Evolutionary conservation across 768 basidiomycete species (phyloP), one percentile per base, ranked within the genome.

Genomic region (Leccinum barrowsii): DNA sequence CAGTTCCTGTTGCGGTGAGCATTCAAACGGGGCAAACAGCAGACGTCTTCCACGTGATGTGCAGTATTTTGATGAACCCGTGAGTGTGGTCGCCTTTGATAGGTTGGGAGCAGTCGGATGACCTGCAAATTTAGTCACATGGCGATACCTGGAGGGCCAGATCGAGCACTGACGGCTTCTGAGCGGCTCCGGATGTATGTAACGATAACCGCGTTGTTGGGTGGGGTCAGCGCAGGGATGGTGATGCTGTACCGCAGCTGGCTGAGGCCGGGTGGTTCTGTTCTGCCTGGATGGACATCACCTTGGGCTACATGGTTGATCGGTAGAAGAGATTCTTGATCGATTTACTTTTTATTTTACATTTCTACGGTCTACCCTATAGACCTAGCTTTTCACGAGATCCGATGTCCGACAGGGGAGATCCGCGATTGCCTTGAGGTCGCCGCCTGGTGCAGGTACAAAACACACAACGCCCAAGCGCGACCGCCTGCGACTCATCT

Each of bases 1-100:
- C 90, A 62, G 93, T 96, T 5, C 96, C 96, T 26, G 93, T 98
- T 48, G 87, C 96, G 2, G 93, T 98, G 28, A 95, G 92, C 72
- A 87, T 95, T 47, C 89, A 88, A 74, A 86, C 86, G 4, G 89
- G 85, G 49, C 90, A 93, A 70, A 86, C 81, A 11, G 92, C 91
- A 26, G 91, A 92, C 68, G 86, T 95, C 19, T 95, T 92, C 79
- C 87, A 93, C 67, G 86, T 83, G 28, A 89, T 94, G 64, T 91
- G 89, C 69, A 76, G 82, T 58, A 86, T 92, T 67, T 93, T 91
- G 7, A 85, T 93, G 81, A 86, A 87, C 57, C 93, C 93, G 93
- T 94, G 70, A 68, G 89, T 85, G 89, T 85, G 49, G 52, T 63
- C 22, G 55, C 56, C 50, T 15, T 21, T 30, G 50, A 35, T 53